Conservation (phyloP, 31 red algal species). For the Asparagopsis taxiformis region DNA sequence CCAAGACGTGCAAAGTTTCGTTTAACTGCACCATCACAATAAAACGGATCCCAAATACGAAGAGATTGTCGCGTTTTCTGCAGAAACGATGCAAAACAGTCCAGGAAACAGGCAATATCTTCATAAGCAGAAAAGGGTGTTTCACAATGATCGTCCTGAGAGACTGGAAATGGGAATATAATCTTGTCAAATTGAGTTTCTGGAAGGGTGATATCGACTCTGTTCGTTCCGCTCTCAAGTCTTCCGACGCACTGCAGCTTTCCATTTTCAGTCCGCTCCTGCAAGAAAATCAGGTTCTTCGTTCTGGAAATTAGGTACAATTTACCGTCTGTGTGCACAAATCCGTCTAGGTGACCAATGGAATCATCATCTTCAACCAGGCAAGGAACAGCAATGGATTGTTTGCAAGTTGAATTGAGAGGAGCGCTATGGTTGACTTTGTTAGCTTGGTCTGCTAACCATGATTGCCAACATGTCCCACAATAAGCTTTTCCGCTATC, state of each 20-base stretch:
- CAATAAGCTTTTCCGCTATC: slow-evolving; percentile 4
- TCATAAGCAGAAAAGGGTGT: slow-evolving; percentile 39
- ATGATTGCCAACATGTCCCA: slow-evolving; percentile 21
- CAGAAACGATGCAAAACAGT: slow-evolving; percentile 14
- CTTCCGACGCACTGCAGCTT: slow-evolving; percentile 25
- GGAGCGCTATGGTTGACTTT: neutral
- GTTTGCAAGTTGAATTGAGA: neutral
- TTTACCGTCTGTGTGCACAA: slow-evolving; percentile 2
- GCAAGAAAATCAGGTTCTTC: neutral
- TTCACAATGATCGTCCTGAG: slow-evolving; percentile 46
- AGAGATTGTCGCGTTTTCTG: slow-evolving; percentile 1
- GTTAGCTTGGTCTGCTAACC: neutral
- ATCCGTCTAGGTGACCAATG: neutral
- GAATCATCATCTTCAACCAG: neutral
- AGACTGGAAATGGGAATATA: slow-evolving; percentile 24
- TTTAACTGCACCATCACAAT: slow-evolving; percentile 44
- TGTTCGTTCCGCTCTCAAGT: neutral
- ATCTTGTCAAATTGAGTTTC: neutral
- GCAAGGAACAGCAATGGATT: neutral
- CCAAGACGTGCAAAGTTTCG: slow-evolving; percentile 11
- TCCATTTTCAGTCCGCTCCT: neutral
- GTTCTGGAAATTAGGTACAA: slow-evolving; percentile 3
- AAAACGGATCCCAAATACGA: slow-evolving; percentile 50
- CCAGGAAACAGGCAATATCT: slow-evolving; percentile 27
- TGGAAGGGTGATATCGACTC: neutral